Percentiles rank a stretch among this genome's conserved stretches.
phyloP scores from a whole-genome alignment of 2,329 filamentous ascomycete species.

The Macrophomina tecta region DNA sequence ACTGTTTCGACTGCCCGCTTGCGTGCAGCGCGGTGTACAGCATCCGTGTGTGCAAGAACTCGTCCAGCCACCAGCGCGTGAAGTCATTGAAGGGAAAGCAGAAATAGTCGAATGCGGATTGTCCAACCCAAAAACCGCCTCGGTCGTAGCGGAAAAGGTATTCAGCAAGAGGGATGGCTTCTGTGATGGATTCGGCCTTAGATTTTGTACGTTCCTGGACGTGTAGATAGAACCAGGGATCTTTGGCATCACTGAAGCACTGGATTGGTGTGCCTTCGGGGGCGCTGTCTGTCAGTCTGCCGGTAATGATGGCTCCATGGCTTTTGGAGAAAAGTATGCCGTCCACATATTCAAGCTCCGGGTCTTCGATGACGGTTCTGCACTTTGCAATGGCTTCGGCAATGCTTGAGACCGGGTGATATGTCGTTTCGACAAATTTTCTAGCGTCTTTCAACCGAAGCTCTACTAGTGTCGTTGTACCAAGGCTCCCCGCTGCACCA shows the following conservation, averaged over 20 bases:
- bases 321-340: slow-evolving; percentile 56
- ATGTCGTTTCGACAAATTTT: slow-evolving; percentile 22
- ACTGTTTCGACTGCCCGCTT: slow-evolving; percentile 64
- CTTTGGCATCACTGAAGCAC: slow-evolving; percentile 36
- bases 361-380: not conserved
- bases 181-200: slow-evolving; percentile 40
- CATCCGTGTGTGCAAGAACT: slow-evolving; percentile 67
- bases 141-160: slow-evolving; percentile 76
- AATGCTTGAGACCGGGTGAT: slow-evolving; percentile 4
- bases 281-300: slow-evolving; percentile 44
- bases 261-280: not conserved
- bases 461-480: slow-evolving; percentile 65
- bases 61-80: slow-evolving; percentile 67
- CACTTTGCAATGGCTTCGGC: slow-evolving; percentile 15
- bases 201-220: slow-evolving; percentile 31
- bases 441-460: slow-evolving; percentile 45
- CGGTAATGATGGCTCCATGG: slow-evolving; percentile 53
- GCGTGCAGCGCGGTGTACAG: slow-evolving; percentile 71
- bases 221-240: slow-evolving; percentile 60
- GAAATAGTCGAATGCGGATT: slow-evolving; percentile 66
- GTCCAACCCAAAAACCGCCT: slow-evolving; percentile 71
- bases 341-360: slow-evolving; percentile 52
- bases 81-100: slow-evolving; percentile 66
- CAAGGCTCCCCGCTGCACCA: slow-evolving; percentile 70
- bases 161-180: slow-evolving; percentile 67